Base-by-base conservation (phyloP, 2,329 filamentous ascomycete genomes). In the Zasmidium citrigriseum region DNA sequence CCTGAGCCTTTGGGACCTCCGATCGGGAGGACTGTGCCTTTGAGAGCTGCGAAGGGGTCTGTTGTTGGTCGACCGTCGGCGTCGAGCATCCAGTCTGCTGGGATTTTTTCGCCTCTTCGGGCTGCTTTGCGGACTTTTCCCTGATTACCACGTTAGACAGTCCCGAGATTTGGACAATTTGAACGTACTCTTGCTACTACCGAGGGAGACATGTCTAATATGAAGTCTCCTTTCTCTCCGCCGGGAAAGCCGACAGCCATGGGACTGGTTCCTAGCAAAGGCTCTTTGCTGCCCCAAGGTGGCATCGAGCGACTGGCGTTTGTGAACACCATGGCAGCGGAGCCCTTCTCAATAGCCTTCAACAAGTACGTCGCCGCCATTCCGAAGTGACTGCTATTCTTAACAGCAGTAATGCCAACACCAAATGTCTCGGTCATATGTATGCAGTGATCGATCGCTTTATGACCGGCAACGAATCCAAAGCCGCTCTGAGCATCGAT, bases 281-380 rank as follows among this genome's bases (percentile, higher is more conserved):
- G 88, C 56, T 78, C 79, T 68, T 77, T 81, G 1, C 86, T 87
- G 11, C 89, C 89, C 80, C 83, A 91, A 0, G 83, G 85, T 0
- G 89, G 88, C 55, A 91, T 75, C 1, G 88, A 88, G 0, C 88
- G 88, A 24, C 85, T 88, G 16, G 73, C 81, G 22, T 86, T 87
- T 47, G 80, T 83, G 54, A 82, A 83, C 34, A 84, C 83, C 2
- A 81, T 73, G 16, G 83, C 86, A 70, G 86, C 85, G 68, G 82
- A 83, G 1, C 77, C 78, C 0, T 83, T 85, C 55, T 92, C 87
- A 12, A 91, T 72, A 0, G 89, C 90, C 73, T 90, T 86, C 70
- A 90, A 86, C 11, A 91, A 88, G 1, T 91, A 70, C 87, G 89
- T 92, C 0, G 89, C 89, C 2, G 82, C 83, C 89, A 93, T 93